Evolutionary conservation across 2,329 filamentous ascomycete species (phyloP), one percentile per base, ranked within the genome.

Genomic region (Pseudonectria foliicola): DNA sequence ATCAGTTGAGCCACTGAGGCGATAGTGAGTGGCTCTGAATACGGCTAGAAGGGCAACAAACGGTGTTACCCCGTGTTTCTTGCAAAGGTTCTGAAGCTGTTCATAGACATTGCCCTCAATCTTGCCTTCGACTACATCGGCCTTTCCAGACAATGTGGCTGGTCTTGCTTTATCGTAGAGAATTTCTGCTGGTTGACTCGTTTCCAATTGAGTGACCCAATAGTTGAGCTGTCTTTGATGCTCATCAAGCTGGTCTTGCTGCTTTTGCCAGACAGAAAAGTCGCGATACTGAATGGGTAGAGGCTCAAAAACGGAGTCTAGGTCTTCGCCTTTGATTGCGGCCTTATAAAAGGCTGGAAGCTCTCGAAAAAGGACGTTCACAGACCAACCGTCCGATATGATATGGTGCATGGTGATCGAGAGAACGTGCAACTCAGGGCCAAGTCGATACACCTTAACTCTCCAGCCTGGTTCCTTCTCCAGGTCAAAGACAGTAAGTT

Each of bases 251-350:
- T 46, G 35, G 4, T 30, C 31, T 7, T 37, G 10, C 2, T 43
- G 23, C 34, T 35, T 48, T 16, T 51, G 43, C 44, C 44, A 43
- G 1, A 31, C 21, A 2, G 52, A 31, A n/a, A 43, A 53, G 33
- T 55, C 48, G 3, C 44, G 33, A 18, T 53, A 55, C 27, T 53
- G 48, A 11, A 55, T 44, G 0, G 51, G 42, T 1, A 55, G 34
- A 1, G 50, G 46, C 0, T 30, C 13, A 3, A 48, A n/a, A 3
- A 30, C 13, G 10, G 38, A 37, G 2, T 46, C 18, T 2, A 42
- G 45, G 18, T 50, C 42, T 6, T 39, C 15, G 2, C 44, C 40
- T 2, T 28, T 25, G 10, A 43, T 10, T 2, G 43, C 37, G 3
- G 43, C 38, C 1, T 38, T 14, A 13, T 53, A 52, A 25, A 40